phyloP scores from a whole-genome alignment of 2,329 filamentous ascomycete species.

The Trichoderma pleuroti region DNA sequence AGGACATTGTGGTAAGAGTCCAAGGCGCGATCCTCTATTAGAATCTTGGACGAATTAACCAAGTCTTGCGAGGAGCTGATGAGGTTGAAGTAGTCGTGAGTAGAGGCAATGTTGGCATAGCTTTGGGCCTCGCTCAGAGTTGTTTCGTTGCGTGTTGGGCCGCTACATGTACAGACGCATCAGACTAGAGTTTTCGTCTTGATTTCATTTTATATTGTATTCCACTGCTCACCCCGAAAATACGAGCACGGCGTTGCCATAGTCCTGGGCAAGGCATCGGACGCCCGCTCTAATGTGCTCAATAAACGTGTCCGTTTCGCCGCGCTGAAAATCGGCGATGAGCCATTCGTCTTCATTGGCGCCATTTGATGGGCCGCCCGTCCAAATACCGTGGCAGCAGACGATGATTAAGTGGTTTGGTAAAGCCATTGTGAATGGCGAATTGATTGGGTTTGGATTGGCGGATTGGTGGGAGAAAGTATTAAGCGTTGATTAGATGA shows the following conservation, averaged over 20 bases:
- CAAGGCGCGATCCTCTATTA: constrained; percentile 67
- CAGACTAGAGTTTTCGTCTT: not conserved
- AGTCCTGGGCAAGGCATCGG: constrained; percentile 44
- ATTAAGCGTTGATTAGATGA: not conserved
- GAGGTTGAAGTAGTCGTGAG: constrained; percentile 46
- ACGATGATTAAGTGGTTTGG: constrained; percentile 66
- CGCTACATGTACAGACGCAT: constrained; percentile 45
- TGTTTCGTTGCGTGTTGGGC: constrained; percentile 58
- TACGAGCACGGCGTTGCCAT: constrained; percentile 50
- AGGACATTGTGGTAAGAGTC: constrained; percentile 85
- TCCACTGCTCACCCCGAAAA: constrained; percentile 66
- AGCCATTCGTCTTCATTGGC: constrained; percentile 62
- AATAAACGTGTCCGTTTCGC: constrained; percentile 77
- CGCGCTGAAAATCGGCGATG: constrained; percentile 71
- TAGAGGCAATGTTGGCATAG: constrained; percentile 53
- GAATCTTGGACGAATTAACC: constrained; percentile 33
- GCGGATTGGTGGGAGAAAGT: not conserved
- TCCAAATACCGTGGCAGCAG: constrained; percentile 81
- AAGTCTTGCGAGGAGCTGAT: constrained; percentile 23
- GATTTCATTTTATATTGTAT: not conserved
- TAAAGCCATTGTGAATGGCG: not conserved
- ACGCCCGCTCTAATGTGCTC: constrained; percentile 68
- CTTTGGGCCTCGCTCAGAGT: constrained; percentile 58
- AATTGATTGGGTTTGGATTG: not conserved
- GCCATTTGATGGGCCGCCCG: constrained; percentile 53